Evolutionary conservation across 345 rosid species (phyloP), one percentile per base, ranked within the genome.

Genomic region (Populus nigra): DNA sequence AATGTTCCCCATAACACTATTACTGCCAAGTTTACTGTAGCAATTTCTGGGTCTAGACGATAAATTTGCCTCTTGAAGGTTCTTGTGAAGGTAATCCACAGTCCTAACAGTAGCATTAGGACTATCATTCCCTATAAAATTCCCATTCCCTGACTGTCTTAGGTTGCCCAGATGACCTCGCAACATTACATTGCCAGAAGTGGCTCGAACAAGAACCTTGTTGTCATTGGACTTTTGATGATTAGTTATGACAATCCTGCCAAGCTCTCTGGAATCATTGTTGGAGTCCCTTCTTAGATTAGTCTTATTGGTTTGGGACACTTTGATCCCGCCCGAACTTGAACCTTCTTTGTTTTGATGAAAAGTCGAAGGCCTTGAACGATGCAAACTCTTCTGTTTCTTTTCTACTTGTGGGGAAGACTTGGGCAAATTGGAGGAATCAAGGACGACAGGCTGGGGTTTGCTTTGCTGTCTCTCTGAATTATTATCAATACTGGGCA

Each of bases 1-100:
- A 61, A 92, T 92, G 86, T 92, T 92, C 12, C 94, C 97, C 97
- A 89, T 88, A 6, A 85, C 82, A 39, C 90, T 84, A 74, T 80
- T 79, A 2, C 74, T 57, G 22, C 87, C 83, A 50, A 76, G 80
- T 74, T 77, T 82, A 31, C 76, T 66, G 61, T 66, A 72, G 35
- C 81, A 83, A 75, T 75, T 63, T 80, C 79, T 85, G 9, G 85
- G 50, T 43, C 77, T 79, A 17, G 83, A 59, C 29, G 53, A 74
- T 53, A 81, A 73, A n/a, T 36, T 79, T 61, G 12, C 71, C 16
- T 82, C 83, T 22, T 71, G 79, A 49, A 73, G 23, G 41, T 78
- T 79, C 74, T 6, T 82, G 15, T 68, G 49, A 38, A 75, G 72
- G 47, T 69, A 71, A 69, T 81, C 85, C 41, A 78, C 49, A 61